Conservation (phyloP, 768 basidiomycete genomes). For the Calvatia gigantea region DNA sequence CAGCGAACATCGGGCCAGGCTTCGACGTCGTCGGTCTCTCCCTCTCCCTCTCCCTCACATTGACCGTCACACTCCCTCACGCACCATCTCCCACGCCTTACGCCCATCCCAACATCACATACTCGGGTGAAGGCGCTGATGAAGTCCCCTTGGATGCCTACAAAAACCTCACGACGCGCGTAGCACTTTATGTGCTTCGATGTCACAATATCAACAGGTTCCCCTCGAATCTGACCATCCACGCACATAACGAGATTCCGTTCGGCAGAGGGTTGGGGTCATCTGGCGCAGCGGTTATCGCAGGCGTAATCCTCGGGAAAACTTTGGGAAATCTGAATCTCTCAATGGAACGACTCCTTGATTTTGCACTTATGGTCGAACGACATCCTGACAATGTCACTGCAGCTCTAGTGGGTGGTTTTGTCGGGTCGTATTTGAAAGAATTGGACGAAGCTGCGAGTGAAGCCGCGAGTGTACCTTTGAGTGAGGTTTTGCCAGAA, state of each 20-base stretch:
- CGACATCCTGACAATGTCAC: conserved; percentile 99
- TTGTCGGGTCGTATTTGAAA: conserved; percentile 92
- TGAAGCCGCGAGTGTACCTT: conserved; percentile 83
- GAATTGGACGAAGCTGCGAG: conserved; percentile 82
- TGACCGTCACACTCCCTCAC: conserved; percentile 51
- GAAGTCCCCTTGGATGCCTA: conserved; percentile 94
- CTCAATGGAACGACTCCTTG: conserved; percentile 70
- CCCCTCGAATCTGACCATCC: conserved; percentile 72
- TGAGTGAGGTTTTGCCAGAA: conserved; percentile 95
- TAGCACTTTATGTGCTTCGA: conserved; percentile 96
- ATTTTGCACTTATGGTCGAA: conserved; percentile 99
- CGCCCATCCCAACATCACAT: conserved; percentile 59
- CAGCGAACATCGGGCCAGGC: conserved; percentile 97
- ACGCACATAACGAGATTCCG: conserved; percentile 89
- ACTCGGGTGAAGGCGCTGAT: conserved; percentile 84
- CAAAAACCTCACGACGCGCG: conserved; percentile 95
- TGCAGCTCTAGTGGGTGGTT: conserved; percentile 93
- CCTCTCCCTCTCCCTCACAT: conserved; percentile 78
- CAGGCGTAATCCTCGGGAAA: conserved; percentile 88
- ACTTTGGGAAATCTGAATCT: conserved; percentile 75
- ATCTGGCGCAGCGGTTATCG: conserved; percentile 98
- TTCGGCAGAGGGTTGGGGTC: conserved; percentile 98
- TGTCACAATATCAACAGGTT: conserved; percentile 75
- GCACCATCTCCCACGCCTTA: conserved; percentile 28
- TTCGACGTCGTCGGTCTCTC: conserved; percentile 99